Percentiles rank a stretch among this genome's conserved stretches.
Conservation (phyloP, 2,329 filamentous ascomycete species). For the Cordyceps militaris region DNA sequence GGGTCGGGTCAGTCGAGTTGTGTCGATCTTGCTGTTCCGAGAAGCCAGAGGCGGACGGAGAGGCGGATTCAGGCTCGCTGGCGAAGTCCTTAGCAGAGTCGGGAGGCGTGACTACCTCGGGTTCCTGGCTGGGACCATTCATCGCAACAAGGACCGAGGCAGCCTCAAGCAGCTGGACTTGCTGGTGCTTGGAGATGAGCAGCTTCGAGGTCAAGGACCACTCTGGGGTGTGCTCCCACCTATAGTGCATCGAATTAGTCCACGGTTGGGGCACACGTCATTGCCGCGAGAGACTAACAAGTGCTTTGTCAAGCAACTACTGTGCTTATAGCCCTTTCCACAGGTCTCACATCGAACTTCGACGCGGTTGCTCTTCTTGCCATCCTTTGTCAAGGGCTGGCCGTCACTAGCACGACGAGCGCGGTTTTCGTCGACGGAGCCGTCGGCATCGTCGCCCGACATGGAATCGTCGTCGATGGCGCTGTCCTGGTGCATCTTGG, state of each 20-base stretch:
- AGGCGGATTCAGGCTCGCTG: conserved; percentile 74
- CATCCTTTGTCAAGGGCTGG: conserved; percentile 71
- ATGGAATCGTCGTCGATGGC: conserved; percentile 63
- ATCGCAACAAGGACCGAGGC: conserved; percentile 94
- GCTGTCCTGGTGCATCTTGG: conserved; percentile 48
- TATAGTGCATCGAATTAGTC: conserved; percentile 34
- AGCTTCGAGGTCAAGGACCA: conserved; percentile 97
- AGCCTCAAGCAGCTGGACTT: conserved; percentile 94
- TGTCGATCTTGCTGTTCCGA: conserved; percentile 70
- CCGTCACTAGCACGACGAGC: conserved; percentile 73
- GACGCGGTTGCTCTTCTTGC: conserved; percentile 73
- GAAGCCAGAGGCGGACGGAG: conserved; percentile 72
- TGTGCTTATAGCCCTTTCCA: conserved; percentile 99
- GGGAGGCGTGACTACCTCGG: conserved; percentile 54
- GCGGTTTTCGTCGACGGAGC: conserved; percentile 42
- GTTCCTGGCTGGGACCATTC: conserved; percentile 48
- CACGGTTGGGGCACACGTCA: conserved; percentile 14
- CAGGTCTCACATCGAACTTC: conserved; percentile 96
- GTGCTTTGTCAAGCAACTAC: conserved; percentile 99
- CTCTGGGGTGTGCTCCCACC: conserved; percentile 98
- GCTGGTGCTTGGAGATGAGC: conserved; percentile 98
- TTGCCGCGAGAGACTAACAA: conserved; percentile 76
- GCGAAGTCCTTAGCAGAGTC: conserved; percentile 60
- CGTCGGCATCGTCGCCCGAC: conserved; percentile 48
- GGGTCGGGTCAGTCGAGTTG: conserved; percentile 89